Conservation (phyloP, 257 asterid species). For the Mentha longifolia region DNA sequence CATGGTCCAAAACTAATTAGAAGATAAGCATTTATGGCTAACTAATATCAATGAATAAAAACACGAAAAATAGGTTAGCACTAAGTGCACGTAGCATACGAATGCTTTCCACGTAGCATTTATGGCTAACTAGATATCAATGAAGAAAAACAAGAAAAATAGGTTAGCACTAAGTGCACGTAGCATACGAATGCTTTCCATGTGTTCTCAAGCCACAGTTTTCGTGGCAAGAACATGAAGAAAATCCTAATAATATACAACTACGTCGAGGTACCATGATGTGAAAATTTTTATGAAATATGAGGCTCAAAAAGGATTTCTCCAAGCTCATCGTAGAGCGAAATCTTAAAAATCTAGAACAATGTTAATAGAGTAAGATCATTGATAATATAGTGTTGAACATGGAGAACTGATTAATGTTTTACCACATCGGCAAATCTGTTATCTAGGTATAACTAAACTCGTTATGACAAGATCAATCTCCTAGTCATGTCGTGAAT, state of each 20-base stretch:
- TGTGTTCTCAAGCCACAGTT: not conserved
- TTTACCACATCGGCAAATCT: not conserved
- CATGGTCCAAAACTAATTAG: not conserved
- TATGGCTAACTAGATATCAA: not conserved
- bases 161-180: not conserved
- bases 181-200: not conserved
- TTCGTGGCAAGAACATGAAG: not conserved
- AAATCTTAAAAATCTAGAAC: not conserved
- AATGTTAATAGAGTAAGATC: not conserved
- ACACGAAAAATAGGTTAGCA: not conserved
- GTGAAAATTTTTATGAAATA: not conserved
- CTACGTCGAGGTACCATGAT: not conserved
- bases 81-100: not conserved
- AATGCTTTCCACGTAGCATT: not conserved
- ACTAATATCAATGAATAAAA: not conserved
- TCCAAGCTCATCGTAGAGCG: not conserved
- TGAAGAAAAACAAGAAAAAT: not conserved
- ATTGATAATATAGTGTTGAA: not conserved
- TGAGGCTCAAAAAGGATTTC: not conserved
- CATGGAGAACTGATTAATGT: not conserved
- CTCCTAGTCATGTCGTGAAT: not conserved
- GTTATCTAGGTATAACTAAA: not conserved
- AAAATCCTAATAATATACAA: not conserved
- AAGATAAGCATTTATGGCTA: not conserved
- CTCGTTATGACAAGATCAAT: not conserved